Evolutionary conservation across 176 grass and related monocot species (phyloP).

Genomic region (Rhynchospora pubera): DNA sequence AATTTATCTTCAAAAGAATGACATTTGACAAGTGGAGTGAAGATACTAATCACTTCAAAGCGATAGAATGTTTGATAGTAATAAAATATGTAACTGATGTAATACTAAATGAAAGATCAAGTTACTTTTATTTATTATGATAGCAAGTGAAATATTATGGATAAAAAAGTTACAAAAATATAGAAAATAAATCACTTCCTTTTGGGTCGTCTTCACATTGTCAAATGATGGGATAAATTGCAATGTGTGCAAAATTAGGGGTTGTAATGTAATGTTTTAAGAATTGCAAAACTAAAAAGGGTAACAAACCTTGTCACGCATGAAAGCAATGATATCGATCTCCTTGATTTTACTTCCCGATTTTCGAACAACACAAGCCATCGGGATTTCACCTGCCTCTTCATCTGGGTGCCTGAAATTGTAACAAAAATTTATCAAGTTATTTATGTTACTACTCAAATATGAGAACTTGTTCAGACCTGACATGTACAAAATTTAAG

Average conservation of each 20-base stretch:
- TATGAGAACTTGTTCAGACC: background rate
- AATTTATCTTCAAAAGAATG: too few relatives aligned
- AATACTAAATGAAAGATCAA: too few relatives aligned
- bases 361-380: constrained; percentile 48
- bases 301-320: constrained; percentile 25
- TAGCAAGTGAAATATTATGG: too few relatives aligned
- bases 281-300: background rate
- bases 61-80: too few relatives aligned
- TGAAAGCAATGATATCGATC: constrained; percentile 30
- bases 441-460: background rate
- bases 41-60: too few relatives aligned
- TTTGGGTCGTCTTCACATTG: too few relatives aligned
- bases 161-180: too few relatives aligned
- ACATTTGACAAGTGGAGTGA: too few relatives aligned
- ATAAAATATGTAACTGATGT: too few relatives aligned
- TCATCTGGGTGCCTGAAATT: constrained; percentile 38
- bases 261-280: background rate
- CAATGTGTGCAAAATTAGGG: background rate
- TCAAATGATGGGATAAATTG: too few relatives aligned
- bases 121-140: too few relatives aligned
- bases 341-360: constrained; percentile 26
- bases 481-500: background rate
- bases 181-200: too few relatives aligned
- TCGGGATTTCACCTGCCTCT: constrained; percentile 48
- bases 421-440: background rate